A percentile compares a stretch with the other conserved stretches of the same genome.
phyloP scores from a whole-genome alignment of 805 yeast species.

The Candida suzukii region DNA sequence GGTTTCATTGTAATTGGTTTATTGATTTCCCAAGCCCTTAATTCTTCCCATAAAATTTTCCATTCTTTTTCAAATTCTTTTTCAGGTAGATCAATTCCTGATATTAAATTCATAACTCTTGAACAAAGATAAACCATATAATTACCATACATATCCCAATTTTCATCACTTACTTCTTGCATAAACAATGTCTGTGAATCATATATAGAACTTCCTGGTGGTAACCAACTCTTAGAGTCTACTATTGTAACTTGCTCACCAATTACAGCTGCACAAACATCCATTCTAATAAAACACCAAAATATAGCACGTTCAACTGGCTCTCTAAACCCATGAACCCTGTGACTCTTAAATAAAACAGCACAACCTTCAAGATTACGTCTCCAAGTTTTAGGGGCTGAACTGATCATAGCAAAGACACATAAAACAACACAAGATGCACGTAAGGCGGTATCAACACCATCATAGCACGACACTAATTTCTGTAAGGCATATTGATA shows the following conservation, averaged over 20 bases:
- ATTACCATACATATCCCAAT: conserved; percentile 30
- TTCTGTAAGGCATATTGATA: conserved; percentile 10
- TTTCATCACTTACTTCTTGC: conserved; percentile 7
- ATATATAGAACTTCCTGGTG: conserved; percentile 13
- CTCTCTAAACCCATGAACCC: conserved; percentile 31
- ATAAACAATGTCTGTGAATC: conserved; percentile 17
- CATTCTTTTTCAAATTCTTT: conserved; percentile 28
- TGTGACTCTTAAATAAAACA: conserved; percentile 28
- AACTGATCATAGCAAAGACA: conserved; percentile 35
- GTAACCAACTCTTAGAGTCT: conserved; percentile 29
- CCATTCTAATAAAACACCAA: conserved; percentile 39
- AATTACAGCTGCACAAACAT: conserved; percentile 31
- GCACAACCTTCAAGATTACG: conserved; percentile 36
- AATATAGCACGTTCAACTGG: conserved; percentile 30
- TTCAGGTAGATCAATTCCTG: conserved; percentile 12
- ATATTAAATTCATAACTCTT: conserved; percentile 28
- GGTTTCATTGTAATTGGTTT: conserved; percentile 29
- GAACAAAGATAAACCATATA: conserved; percentile 32
- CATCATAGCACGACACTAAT: conserved; percentile 12
- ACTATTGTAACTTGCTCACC: conserved; percentile 32
- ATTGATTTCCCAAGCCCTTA: conserved; percentile 27
- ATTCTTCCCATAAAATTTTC: conserved; percentile 30
- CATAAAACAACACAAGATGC: conserved; percentile 22
- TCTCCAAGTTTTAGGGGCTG: conserved; percentile 33
- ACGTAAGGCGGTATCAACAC: conserved; percentile 9